phyloP scores from a whole-genome alignment of 2,329 filamentous ascomycete species.

The Epichloe typhina region DNA sequence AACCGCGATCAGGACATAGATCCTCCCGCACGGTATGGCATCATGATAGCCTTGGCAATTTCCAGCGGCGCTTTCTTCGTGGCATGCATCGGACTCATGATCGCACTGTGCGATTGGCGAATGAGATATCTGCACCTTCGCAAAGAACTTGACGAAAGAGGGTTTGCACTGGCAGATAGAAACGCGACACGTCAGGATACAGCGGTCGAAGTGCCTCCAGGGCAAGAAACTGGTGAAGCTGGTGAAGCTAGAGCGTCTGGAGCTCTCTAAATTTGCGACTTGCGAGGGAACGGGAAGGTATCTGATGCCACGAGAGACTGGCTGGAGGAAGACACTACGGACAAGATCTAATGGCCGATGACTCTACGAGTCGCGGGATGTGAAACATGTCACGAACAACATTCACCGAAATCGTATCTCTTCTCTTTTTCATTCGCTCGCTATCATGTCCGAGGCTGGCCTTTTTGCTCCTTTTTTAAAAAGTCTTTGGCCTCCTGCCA shows the following conservation, averaged over 20 bases:
- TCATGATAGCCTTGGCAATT: conserved; percentile 6
- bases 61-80: conserved; percentile 7
- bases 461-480: conserved; percentile 18
- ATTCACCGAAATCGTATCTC: background rate
- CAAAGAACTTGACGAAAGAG: conserved; percentile 5
- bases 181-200: background rate
- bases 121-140: conserved; percentile 6
- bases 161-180: conserved; percentile 1
- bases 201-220: background rate
- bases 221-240: background rate
- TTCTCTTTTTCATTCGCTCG: background rate
- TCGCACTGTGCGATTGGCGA: conserved; percentile 7
- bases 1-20: conserved; percentile 4
- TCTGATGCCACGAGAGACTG: background rate
- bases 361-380: background rate
- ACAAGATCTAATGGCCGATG: background rate
- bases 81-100: conserved; percentile 5
- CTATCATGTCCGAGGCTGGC: background rate
- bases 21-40: conserved; percentile 4
- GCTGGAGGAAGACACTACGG: background rate
- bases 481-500: conserved; percentile 38
- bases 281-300: background rate
- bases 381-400: too few relatives aligned
- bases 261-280: background rate
- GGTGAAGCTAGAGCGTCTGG: conserved; percentile 3